Percentiles rank a stretch among this genome's conserved stretches.
These are phyloP conservation scores for Chaetomium cochliodes DNA, from an alignment of 495 filamentous ascomycete species.

Conservation along the genomic window DNA sequence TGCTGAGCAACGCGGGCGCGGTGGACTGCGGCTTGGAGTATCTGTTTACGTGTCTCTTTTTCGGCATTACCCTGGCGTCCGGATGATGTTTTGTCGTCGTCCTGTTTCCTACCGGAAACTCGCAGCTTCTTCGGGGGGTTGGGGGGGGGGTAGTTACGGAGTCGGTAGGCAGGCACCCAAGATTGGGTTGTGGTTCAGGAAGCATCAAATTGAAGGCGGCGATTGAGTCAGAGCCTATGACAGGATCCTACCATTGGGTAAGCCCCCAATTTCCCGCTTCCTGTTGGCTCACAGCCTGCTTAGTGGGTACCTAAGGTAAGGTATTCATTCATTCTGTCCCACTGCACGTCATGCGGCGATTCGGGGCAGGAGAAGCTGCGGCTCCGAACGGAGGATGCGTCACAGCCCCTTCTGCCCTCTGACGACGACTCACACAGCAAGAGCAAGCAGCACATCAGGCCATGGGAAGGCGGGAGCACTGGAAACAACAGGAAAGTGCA, in stretches of 20 bases:
- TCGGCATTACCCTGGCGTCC: slow-evolving; percentile 46
- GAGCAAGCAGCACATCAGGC: background rate
- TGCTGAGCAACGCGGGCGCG: slow-evolving; percentile 46
- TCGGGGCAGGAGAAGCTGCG: slow-evolving; percentile 8
- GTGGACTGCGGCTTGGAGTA: slow-evolving; percentile 56
- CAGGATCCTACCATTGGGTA: background rate
- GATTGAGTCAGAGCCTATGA: background rate
- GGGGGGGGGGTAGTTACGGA: background rate
- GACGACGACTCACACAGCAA: background rate
- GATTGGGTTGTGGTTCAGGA: background rate
- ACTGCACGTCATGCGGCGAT: slow-evolving; percentile 18
- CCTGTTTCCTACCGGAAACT: background rate
- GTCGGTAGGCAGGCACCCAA: background rate
- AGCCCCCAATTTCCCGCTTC: background rate
- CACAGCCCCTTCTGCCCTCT: slow-evolving; percentile 1
- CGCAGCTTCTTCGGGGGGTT: background rate
- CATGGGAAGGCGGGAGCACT: background rate
- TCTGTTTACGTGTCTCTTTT: slow-evolving; percentile 51
- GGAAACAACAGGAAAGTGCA: background rate
- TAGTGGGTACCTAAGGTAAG: slow-evolving; percentile 5
- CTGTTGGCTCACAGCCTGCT: slow-evolving; percentile 7
- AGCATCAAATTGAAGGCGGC: background rate
- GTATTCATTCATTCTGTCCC: slow-evolving; percentile 2
- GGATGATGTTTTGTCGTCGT: background rate
- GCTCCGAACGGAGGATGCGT: slow-evolving; percentile 15